phyloP scores from a whole-genome alignment of 1,139 yeast genomes.

The Martiniozyma asiatica region DNA sequence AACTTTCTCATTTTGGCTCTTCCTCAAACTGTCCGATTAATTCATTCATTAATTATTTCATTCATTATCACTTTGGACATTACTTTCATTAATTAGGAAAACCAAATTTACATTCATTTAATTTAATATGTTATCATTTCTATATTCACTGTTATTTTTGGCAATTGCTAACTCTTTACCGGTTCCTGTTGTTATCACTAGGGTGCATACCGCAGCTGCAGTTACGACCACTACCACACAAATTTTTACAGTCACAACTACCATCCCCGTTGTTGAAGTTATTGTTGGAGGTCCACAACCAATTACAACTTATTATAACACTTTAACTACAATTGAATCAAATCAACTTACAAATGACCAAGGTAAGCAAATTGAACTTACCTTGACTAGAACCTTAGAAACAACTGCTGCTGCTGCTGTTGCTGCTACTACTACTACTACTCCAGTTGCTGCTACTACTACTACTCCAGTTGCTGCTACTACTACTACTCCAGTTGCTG shows the following conservation, averaged over 20 bases:
- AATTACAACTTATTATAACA: constrained; percentile 42
- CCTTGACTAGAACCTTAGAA: constrained; percentile 8
- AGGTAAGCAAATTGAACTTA: neutral
- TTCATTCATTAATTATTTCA: too few species aligned
- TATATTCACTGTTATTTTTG: constrained; percentile 2
- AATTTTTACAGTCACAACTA: constrained; percentile 43
- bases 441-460: too few species aligned
- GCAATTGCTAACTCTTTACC: constrained; percentile 17
- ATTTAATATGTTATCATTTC: too few species aligned
- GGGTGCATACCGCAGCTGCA: constrained; percentile 50
- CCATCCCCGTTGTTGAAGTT: constrained; percentile 60
- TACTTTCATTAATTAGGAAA: too few species aligned
- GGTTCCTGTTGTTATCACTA: constrained; percentile 34
- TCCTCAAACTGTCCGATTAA: too few species aligned
- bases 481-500: too few species aligned
- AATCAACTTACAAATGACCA: constrained; percentile 7
- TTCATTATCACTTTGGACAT: too few species aligned
- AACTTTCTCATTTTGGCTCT: too few species aligned
- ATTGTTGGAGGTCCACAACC: constrained; percentile 51
- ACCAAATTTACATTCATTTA: too few species aligned
- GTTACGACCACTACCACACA: constrained; percentile 39
- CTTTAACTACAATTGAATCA: too few species aligned
- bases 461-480: too few species aligned
- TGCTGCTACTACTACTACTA: constrained; percentile 25
- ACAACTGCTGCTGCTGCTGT: constrained; percentile 14